phyloP scores from a whole-genome alignment of 441 rosid genomes.

The Euphorbia celastroides region DNA sequence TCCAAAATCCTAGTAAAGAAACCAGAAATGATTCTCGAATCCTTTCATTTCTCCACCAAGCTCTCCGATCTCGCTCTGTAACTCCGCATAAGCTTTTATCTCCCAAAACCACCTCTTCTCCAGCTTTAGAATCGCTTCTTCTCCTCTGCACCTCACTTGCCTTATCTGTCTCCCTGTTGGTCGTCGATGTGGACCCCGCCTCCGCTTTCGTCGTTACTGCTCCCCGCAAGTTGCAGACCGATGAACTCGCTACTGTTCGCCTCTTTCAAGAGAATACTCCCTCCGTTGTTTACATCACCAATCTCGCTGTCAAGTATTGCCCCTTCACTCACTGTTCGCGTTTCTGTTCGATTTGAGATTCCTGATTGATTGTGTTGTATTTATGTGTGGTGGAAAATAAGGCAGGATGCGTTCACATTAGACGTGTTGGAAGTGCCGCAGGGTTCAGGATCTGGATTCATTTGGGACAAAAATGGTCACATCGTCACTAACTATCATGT shows the following conservation, averaged over 20 bases:
- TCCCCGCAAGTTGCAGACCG: slow-evolving; percentile 70
- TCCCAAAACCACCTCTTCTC: background rate
- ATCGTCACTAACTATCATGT: slow-evolving; percentile 94
- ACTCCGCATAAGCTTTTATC: slow-evolving; percentile 4
- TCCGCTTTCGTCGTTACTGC: slow-evolving; percentile 69
- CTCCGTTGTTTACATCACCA: slow-evolving; percentile 94
- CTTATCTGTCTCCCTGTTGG: slow-evolving; percentile 53
- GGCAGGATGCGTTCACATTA: slow-evolving; percentile 95
- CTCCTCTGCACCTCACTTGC: slow-evolving; percentile 67
- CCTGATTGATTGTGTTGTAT: background rate
- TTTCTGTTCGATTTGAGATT: background rate
- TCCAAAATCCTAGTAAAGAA: background rate
- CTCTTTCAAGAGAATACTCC: slow-evolving; percentile 94
- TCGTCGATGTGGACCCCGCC: slow-evolving; percentile 53
- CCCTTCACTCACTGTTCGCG: background rate
- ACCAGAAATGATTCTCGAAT: slow-evolving; percentile 8
- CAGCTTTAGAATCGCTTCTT: slow-evolving; percentile 45
- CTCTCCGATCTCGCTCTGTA: slow-evolving; percentile 13
- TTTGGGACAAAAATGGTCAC: slow-evolving; percentile 86
- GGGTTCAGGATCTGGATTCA: slow-evolving; percentile 96
- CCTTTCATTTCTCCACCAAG: slow-evolving; percentile 20
- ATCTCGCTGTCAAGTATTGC: slow-evolving; percentile 72
- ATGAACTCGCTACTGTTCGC: slow-evolving; percentile 91
- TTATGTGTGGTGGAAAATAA: slow-evolving; percentile 13
- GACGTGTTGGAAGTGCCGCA: slow-evolving; percentile 97